Conservation (phyloP, 2,329 filamentous ascomycete genomes). For the Zasmidium angulare region DNA sequence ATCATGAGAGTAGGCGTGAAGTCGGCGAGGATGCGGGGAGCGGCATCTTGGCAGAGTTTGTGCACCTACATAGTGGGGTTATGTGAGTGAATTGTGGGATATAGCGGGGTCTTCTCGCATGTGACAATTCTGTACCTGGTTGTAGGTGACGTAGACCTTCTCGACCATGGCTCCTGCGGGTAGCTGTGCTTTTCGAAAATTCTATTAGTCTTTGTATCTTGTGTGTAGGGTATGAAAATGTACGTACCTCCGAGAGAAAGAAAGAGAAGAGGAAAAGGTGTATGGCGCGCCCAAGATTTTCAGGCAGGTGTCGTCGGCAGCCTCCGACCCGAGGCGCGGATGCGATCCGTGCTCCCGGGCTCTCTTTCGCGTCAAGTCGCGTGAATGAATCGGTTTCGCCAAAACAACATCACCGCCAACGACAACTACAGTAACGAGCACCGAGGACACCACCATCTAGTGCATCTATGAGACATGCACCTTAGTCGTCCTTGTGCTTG, state of each 20-base stretch:
- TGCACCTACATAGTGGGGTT: constrained; percentile 67
- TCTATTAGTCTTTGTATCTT: not conserved
- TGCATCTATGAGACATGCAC: no score
- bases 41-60: constrained; percentile 90
- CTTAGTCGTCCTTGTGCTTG: no score
- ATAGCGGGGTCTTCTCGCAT: constrained; percentile 4
- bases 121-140: constrained; percentile 19
- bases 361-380: not conserved
- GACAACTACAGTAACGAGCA: no score
- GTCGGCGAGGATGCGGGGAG: constrained; percentile 74
- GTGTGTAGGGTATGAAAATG: not conserved
- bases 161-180: constrained; percentile 18
- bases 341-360: not conserved
- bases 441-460: no score
- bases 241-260: constrained; percentile 8
- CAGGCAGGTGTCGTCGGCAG: not conserved
- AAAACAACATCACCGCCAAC: no score
- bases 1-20: constrained; percentile 97
- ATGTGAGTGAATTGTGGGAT: not conserved
- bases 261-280: not conserved
- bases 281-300: not conserved
- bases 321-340: not conserved
- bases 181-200: constrained; percentile 1
- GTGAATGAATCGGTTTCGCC: not conserved
- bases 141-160: constrained; percentile 27